Evolutionary conservation across 2,329 filamentous ascomycete species (phyloP), one percentile per base, ranked within the genome.

Genomic region (Didymellaceae sp.): DNA sequence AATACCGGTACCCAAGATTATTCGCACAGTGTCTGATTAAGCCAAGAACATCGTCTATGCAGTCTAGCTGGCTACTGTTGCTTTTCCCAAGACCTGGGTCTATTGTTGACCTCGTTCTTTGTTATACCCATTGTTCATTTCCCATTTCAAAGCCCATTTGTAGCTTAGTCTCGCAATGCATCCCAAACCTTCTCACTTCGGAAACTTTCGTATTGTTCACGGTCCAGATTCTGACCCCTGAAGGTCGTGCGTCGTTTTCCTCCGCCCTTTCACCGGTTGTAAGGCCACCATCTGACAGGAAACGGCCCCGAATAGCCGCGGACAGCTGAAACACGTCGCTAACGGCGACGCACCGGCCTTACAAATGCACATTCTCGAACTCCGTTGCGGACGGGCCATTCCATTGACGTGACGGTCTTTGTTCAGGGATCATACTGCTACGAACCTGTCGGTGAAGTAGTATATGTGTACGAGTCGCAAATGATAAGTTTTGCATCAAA

Each of bases 1-100:
- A 9, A 55, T 58, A 21, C 61, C 61, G 24, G 52, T 71, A 5
- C 67, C 68, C 1, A 69, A 50, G 52, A 71, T 71, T 32, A 45
- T 70, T n/a, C 65, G 62, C 9, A 69, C 66, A 8, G 32, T 41
- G 5, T 69, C 67, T 10, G 56, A 63, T 13, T 63, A 39, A 50
- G 17, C 20, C 26, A 6, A n/a, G 24, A 10, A 22, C 5, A 3
- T 6, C 26, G 10, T 5, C 26, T 28, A 18, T 6, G 14, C 10
- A 14, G 39, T 1, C 17, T 25, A 5, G 16, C 21, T 33, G 18
- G 31, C 2, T 13, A 9, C 11, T 30, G 14, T 11, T 9, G 14
- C 22, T 11, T 10, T 7, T 18, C 17, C 14, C 39, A 6, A 25
- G n/a, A 37, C 25, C 13, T 31, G 26, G 14, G 26, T 40, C n/a